Evolutionary conservation across 345 rosid genomes (phyloP), one percentile per base, ranked within the genome.

Genomic region (Trapa incisa): DNA sequence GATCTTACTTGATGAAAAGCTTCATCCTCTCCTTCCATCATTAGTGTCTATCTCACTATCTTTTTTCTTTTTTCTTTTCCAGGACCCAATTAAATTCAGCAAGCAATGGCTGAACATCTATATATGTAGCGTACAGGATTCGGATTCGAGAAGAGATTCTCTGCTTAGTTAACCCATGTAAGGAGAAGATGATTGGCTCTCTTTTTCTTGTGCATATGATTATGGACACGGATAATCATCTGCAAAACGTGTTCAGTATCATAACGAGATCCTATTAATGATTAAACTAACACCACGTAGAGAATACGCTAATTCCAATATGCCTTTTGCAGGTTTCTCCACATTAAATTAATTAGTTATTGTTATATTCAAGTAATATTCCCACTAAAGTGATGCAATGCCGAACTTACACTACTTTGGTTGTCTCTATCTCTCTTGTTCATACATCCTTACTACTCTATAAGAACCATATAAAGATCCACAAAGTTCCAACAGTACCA

Each of bases 221-320:
- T 48, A 48, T 48, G 54, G 17, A 48, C 10, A 48, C 15, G 54
- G 17, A 48, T 13, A 35, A 58, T 58, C 62, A 58, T 35, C 2
- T 29, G 62, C 33, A 58, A 58, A 58, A 58, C 62, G 62, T 58
- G 62, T 58, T 58, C 62, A 58, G 14, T 58, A 8, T 22, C 29
- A 22, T 22, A 0, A 22, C 29, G 29, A 22, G 29, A 0, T 56
- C 14, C 62, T 58, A 10, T 11, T 58, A 32, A 32, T 58, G 62
- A 58, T 58, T 29, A 11, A 58, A 58, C 33, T 50, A 58, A 29
- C 22, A 58, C 62, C 37, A 7, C 62, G 62, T 58, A 58, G 6
- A 58, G 6, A 15, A 12, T 29, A 58, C 37, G 62, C 37, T 35
- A 32, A 35, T 58, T 58, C 6, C 10, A 58, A 7, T 11, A 58